Base-by-base conservation (phyloP, 2,329 filamentous ascomycete species). In the Apiospora hydei region DNA sequence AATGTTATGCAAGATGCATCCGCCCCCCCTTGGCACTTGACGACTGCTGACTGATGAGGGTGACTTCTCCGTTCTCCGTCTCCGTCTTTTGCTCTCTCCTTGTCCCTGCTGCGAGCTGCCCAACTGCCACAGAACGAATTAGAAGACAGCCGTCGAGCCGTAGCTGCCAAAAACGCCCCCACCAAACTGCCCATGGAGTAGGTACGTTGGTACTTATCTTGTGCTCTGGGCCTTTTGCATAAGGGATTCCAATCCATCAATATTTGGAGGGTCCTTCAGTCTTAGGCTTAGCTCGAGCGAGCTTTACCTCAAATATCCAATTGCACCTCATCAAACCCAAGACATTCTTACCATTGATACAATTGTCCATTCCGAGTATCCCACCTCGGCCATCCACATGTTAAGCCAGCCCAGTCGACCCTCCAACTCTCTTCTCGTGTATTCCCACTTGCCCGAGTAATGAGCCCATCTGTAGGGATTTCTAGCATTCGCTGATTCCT, bases 321-420 rank as follows among this genome's bases (percentile, higher is more conserved):
- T 64, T 64, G 57, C 30, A 61, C 53, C 53, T 64, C 57, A 64
- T 41, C 57, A 38, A 64, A 14, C 38, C 57, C 57, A 64, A 64
- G 57, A 64, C 57, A 61, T 34, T 38, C 53, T 38, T 61, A 61
- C 30, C 53, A 38, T 38, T 16, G 30, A 64, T 64, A 64, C 57
- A 64, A 61, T 61, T 64, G 57, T 64, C 57, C 57, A 64, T 64
- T 64, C 57, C 57, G 57, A 64, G 57, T 64, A 64, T 64, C 57
- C 57, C 57, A 64, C 57, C 57, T 64, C 57, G 34, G 57, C 57
- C 57, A 64, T 64, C 57, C 57, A 64, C 57, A 64, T 64, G 57
- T 64, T 64, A 64, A 64, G 57, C 57, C 57, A 64, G 57, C 21
- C 34, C 57, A 64, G 57, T 41, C 34, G 30, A n/a, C 57, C 53